Base-by-base conservation (phyloP, 805 yeast species). In the Saccharomycopsis selenospora region DNA sequence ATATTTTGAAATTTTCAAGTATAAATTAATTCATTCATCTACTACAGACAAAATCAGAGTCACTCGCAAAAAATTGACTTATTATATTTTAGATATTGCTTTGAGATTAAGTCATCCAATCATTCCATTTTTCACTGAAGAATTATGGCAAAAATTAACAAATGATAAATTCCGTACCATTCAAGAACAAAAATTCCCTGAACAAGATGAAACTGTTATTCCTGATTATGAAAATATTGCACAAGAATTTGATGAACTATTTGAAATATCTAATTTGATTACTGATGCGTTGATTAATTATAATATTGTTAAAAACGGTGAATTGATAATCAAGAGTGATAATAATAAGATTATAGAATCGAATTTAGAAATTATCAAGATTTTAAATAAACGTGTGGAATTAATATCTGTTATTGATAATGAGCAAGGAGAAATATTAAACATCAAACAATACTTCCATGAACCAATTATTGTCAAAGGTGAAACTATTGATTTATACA, bases 71-170 rank as follows among this genome's bases (percentile, higher is more conserved):
- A 93, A 89, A 66, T 90, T 98, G 20, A 74, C 93, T 58, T 91
- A 87, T 77, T 85, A 90, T 28, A 77, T 95, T 69, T 74, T 91
- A 57, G 97, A 91, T 61, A 84, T 85, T 57, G 96, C 95, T 6
- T 76, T 91, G 70, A 82, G 76, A 65, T 65, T 93, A 70, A 91
- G 89, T 58, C 98, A 91, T 65, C 98, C 99, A 65, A 90, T 88
- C 74, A 93, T 93, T 97, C 99, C 99, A 38, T 93, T 79, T 65
- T 71, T 91, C 57, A 82, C 98, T 41, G 99, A 91, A 69, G 99
- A 91, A 73, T 79, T 91, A 86, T 91, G 96, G 96, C 99, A 91
- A 73, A 86, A 97, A 69, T 72, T 93, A 61, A 98, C 98, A 58
- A 83, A 84, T 61, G 81, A 95, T 63, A 75, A 77, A 5, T 70